Evolutionary conservation across 148 eudicot genomes (phyloP).

Genomic region (Chenopodium berlandieri): DNA sequence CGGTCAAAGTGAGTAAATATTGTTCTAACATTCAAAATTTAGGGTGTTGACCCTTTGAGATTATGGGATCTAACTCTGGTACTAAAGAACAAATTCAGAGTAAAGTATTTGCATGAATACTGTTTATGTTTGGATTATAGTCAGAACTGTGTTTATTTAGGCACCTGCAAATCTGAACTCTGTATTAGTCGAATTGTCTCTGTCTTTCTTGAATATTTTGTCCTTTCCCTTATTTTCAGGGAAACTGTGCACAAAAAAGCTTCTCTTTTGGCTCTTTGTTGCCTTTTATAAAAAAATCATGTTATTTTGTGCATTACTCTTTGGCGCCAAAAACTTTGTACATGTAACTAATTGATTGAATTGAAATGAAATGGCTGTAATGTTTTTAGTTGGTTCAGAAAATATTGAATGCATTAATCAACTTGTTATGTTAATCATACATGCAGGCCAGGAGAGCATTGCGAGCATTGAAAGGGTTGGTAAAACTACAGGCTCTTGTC

Average conservation of each 20-base stretch:
- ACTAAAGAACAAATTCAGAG: too few relatives aligned
- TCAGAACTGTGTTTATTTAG: constrained; percentile 34
- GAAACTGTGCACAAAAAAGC: background rate
- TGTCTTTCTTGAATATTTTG: constrained; percentile 13
- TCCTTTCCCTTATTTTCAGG: constrained; percentile 1
- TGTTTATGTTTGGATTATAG: constrained; percentile 10
- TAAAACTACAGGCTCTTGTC: constrained; percentile 79
- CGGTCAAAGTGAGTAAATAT: too few relatives aligned
- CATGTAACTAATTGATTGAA: background rate
- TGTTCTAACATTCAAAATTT: too few relatives aligned
- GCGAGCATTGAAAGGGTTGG: constrained; percentile 73
- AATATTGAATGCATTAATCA: constrained; percentile 3
- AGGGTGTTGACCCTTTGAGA: too few relatives aligned
- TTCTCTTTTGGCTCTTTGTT: constrained; percentile 19
- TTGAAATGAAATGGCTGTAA: background rate
- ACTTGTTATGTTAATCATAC: background rate
- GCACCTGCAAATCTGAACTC: constrained; percentile 18
- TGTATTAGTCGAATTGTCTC: constrained; percentile 23
- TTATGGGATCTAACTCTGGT: too few relatives aligned
- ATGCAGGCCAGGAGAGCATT: constrained; percentile 81
- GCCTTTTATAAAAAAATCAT: background rate
- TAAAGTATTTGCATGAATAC: too few relatives aligned
- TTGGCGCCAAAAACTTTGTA: constrained; percentile 5
- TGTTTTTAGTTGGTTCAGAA: background rate
- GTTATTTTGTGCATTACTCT: constrained; percentile 11